Base-by-base conservation (phyloP, 2,329 filamentous ascomycete genomes). In the Microsporum ferrugineum region DNA sequence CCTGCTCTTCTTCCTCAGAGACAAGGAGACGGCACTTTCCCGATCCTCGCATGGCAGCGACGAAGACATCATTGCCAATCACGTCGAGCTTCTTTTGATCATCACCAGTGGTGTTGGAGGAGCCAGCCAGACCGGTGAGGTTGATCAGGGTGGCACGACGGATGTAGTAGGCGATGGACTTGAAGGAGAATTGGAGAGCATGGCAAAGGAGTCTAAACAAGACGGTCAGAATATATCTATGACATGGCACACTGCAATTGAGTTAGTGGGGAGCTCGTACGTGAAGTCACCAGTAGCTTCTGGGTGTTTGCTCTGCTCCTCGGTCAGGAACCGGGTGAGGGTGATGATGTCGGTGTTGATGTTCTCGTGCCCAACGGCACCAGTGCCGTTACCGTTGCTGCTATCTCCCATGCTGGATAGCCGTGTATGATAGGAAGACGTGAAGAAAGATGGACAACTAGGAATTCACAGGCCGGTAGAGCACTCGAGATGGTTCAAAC, bases 31-130 rank as follows among this genome's bases (percentile, higher is more conserved):
- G 86, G 73, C 91, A 94, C 76, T 91, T 91, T 69, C 90, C 91
- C 33, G 88, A 96, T 59, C 89, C 92, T 68, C 84, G 85, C 94
- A 99, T 97, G 65, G 91, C 89, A 64, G 89, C 87, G 71, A 99
- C 89, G 79, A 99, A 99, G 69, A 99, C 82, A 74, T 99, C 94
- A 75, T 99, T 97, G 74, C 91, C 92, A 73, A 99, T 97, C 63
- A 99, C 92, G 74, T 99, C 94, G 65, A 99, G 89, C 80, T 99
- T 99, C 85, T 99, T 99, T 76, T 99, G 94, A 74, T 97, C 94
- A 76, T 99, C 94, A 66, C 94, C 94, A 2, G 94, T 97, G 60
- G 82, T 89, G 78, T 99, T 99, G 67, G 91, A 89, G 63, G 92
- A 94, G 63, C 94, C 94, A 64, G 94, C 94, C 57, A 99, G 85